Evolutionary conservation across 2,329 filamentous ascomycete genomes (phyloP), one percentile per base, ranked within the genome.

Genomic region (Claviceps humidiphila): DNA sequence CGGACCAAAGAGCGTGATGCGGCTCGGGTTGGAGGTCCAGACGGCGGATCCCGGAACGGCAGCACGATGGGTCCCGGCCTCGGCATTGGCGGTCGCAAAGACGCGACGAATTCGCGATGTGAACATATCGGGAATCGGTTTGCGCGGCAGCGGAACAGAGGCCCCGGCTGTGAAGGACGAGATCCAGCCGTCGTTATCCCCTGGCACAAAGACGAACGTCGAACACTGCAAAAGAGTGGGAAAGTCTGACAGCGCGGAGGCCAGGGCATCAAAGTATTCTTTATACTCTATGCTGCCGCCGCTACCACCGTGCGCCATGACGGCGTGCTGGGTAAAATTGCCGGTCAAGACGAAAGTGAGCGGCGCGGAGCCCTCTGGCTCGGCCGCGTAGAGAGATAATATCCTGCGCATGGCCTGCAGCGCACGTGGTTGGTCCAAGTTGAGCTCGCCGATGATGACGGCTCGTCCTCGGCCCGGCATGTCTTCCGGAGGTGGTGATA

Each of bases 101-200:
- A 81, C 86, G 43, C 91, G 78, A 58, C 87, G 83, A 44, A 98
- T 78, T 16, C 93, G 78, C 37, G 84, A 91, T 0, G 91, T 97
- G 68, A 98, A 98, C 59, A 96, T 73, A 6, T 91, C 86, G 1
- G 93, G 93, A 2, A 98, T 78, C 0, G 77, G 70, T 57, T 84
- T 83, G 9, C 84, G 71, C 0, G 88, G 88, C 11, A 91, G 63
- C 0, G 84, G 79, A 0, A 80, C 78, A 0, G 85, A 81, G 1
- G 86, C 84, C 4, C 88, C 88, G 2, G 82, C 84, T 1, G 81
- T 81, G 64, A 95, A 95, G 2, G 89, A 79, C 0, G 89, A 95
- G 5, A 85, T 81, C 93, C 93, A 98, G n/a, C 88, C 90, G 65
- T 98, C 93, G 64, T 96, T 95, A 68, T 97, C 91, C 34, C 93